A percentile compares a stretch with the other conserved stretches of the same genome.
Evolutionary conservation across 441 rosid species (phyloP).

Genomic region (Pelargonium cotyledonis): DNA sequence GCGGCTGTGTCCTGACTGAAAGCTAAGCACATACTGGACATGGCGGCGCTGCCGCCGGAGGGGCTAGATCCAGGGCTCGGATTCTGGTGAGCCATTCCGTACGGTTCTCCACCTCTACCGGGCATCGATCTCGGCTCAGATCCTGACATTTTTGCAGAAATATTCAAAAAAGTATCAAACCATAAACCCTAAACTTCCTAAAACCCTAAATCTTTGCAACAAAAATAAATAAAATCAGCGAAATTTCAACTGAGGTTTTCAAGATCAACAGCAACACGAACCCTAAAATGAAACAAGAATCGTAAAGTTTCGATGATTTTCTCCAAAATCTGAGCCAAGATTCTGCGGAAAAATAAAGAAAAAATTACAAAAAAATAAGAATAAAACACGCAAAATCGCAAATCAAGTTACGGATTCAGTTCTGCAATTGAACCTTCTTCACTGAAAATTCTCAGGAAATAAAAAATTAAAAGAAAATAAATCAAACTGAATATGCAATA

Average conservation of each 20-base stretch:
- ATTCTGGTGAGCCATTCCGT: not conserved
- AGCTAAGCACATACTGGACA: conserved; percentile 20
- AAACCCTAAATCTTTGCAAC: not conserved
- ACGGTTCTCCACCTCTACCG: not conserved
- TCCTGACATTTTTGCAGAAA: not conserved
- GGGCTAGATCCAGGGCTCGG: not conserved
- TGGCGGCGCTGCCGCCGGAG: conserved; percentile 2
- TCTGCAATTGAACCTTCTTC: not conserved
- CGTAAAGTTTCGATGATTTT: not conserved
- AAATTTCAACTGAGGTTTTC: not conserved
- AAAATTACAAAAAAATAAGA: not conserved
- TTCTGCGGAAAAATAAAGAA: not conserved
- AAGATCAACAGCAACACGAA: not conserved
- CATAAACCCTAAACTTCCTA: not conserved
- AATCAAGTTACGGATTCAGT: not conserved
- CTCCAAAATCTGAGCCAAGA: not conserved
- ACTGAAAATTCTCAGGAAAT: not conserved
- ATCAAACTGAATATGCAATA: not conserved
- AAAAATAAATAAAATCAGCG: not conserved
- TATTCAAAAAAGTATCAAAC: not conserved
- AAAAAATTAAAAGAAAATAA: not conserved
- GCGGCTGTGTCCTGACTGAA: conserved; percentile 22
- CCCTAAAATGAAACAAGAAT: not conserved
- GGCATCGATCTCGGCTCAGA: not conserved
- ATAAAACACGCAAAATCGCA: not conserved